Evolutionary conservation across 208 protist species (phyloP), one percentile per base, ranked within the genome.

Genomic region (Trypanosoma melophagium): DNA sequence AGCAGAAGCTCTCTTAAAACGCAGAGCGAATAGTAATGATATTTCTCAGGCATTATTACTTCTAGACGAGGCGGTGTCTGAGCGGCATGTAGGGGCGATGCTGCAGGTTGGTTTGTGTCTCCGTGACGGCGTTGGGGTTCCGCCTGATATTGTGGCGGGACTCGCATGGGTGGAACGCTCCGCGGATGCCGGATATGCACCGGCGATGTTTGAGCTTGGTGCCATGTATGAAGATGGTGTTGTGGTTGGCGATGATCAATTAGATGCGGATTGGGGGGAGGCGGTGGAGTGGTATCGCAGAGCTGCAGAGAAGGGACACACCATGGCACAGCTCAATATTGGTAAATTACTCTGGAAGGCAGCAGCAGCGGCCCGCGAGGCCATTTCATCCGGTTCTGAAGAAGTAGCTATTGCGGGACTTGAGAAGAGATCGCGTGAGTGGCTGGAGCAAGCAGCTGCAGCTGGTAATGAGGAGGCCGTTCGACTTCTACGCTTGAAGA

Each of bases 161-260:
- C 59, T 89, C 7, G 75, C 65, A 45, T 94, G 87, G 87, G 54
- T 96, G 21, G 77, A 83, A 60, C 77, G 73, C 4, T 81, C 90
- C 3, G 87, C 87, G 8, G 49, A 62, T 8, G 44, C 77, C 0
- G 84, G 86, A 12, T 94, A 96, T 58, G 70, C 80, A 7, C 87
- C 87, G 12, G 90, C 90, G 10, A 83, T 93, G 83, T 87, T 92
- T 64, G 90, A 96, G 60, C 65, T 94, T 31, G 90, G 78, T 0
- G 77, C 73, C 41, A 69, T 83, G 59, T 90, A 89, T 70, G 90
- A 96, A 53, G 41, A 71, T 5, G 90, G 86, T 21, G 69, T 69
- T 12, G 41, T 21, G 16, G 49, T 7, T 3, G 59, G 21, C 19
- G 47, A 17, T 1, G 19, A 45, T 5, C 41, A 56, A 5, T 38